Evolutionary conservation across 805 yeast species (phyloP), one percentile per base, ranked within the genome.

Genomic region (Nakazawaea wyomingensis): DNA sequence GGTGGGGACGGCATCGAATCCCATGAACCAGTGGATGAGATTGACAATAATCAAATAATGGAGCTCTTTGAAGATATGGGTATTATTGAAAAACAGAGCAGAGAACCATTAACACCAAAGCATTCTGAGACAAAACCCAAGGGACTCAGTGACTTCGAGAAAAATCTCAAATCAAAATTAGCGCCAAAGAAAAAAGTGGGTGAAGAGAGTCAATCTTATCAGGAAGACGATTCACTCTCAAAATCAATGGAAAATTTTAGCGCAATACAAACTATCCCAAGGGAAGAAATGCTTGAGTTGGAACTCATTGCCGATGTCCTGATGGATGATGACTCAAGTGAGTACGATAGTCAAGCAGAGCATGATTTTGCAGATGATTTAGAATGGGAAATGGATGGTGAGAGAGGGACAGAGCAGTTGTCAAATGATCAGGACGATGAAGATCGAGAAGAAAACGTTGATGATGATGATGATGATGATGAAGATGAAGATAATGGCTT

Each of bases 271-370:
- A 72, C 35, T 71, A 66, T 40, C 61, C 62, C 29, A 9, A 27
- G 24, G 4, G 68, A 69, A 3, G 81, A 78, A 46, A 51, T 78
- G 7, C 54, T 76, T 1, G 76, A 78, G 42, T 56, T 80, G 13
- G 84, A 79, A 47, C 39, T 78, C 19, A 60, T 78, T 2, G 80
- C 82, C 0, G 76, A 71, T 39, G 75, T 74, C 10, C 50, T 72
- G 11, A 64, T 60, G 20, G 65, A 57, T 4, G 61, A 52, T 5
- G 61, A 50, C 9, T 49, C 54, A n/a, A 54, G 47, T 2, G 54
- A 60, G 11, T 67, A 63, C 34, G 70, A 60, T 20, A 71, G 67
- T 18, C 62, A 66, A 50, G 71, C 63, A 18, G 61, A 54, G 43
- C 64, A 57, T 47, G 57, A 56, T 5, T 62, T 63, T 13, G 67